These are phyloP conservation scores for Dactylis glomerata DNA, from an alignment of 176 grass and related monocot genomes.

Conservation along the genomic window DNA sequence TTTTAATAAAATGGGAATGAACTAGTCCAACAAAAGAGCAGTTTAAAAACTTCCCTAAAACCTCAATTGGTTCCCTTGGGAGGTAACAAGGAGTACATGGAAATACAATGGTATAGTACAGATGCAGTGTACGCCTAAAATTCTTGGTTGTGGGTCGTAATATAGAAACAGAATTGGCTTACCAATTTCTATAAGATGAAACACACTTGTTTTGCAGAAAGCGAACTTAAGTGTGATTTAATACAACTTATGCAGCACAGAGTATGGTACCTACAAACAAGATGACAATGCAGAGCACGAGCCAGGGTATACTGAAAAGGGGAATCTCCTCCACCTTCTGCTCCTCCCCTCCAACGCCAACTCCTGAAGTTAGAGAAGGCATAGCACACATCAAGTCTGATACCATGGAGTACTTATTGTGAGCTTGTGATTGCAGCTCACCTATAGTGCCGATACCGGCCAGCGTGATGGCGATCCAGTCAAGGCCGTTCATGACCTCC, in stretches of 20 bases:
- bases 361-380: slow-evolving; percentile 55
- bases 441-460: slow-evolving; percentile 93
- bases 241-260: slow-evolving; percentile 30
- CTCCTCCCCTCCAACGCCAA: slow-evolving; percentile 94
- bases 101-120: not conserved
- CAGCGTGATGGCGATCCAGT: slow-evolving; percentile 86
- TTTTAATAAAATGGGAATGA: not conserved
- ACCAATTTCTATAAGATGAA: not conserved
- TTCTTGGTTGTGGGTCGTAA: not conserved
- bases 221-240: not conserved
- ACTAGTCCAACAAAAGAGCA: not conserved
- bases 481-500: slow-evolving; percentile 93
- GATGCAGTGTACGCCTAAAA: not conserved
- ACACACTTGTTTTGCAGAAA: slow-evolving; percentile 7
- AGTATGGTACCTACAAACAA: slow-evolving; percentile 99
- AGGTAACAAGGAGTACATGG: not conserved
- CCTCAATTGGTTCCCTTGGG: not conserved
- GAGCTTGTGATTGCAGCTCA: slow-evolving; percentile 18
- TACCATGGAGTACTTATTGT: not conserved
- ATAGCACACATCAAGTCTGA: not conserved
- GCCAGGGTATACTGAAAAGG: slow-evolving; percentile 79
- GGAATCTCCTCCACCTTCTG: slow-evolving; percentile 78
- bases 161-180: not conserved
- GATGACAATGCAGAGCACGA: slow-evolving; percentile 67
- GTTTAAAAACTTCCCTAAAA: not conserved